Conservation (phyloP, 2,329 filamentous ascomycete species). For the Sclerotiophoma versabilis region DNA sequence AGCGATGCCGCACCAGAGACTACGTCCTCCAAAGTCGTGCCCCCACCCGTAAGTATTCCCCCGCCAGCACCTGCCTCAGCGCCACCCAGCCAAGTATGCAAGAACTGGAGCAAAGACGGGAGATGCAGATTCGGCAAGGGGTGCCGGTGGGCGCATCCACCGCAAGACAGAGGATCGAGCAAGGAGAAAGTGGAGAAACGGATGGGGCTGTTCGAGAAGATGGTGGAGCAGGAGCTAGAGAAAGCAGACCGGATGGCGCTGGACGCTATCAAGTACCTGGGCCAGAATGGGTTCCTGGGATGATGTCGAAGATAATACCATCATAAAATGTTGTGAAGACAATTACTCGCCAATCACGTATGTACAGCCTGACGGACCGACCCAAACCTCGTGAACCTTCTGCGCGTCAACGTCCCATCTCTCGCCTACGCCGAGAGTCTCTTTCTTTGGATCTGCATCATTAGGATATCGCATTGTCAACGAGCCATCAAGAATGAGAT, state of each 20-base stretch:
- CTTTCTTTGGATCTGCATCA: conserved; percentile 62
- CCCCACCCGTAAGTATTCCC: conserved; percentile 23
- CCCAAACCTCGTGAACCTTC: conserved; percentile 72
- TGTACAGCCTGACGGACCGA: conserved; percentile 70
- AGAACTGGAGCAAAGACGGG: conserved; percentile 34
- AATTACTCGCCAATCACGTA: conserved; percentile 67
- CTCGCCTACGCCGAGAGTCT: conserved; percentile 66
- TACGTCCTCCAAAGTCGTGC: conserved; percentile 45
- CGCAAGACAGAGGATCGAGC: background rate
- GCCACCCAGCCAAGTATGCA: conserved; percentile 26
- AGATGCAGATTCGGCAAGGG: conserved; percentile 36
- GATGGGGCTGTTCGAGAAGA: conserved; percentile 38
- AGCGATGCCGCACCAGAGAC: conserved; percentile 49
- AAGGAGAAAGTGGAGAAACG: conserved; percentile 25
- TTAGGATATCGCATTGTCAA: conserved; percentile 72
- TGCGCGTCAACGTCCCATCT: conserved; percentile 71
- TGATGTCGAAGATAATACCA: conserved; percentile 1
- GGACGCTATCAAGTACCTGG: conserved; percentile 56
- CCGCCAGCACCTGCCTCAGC: conserved; percentile 19
- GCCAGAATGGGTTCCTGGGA: conserved; percentile 52
- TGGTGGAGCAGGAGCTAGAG: conserved; percentile 56
- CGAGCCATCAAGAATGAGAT: conserved; percentile 70
- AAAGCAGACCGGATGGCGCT: conserved; percentile 53
- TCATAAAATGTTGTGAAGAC: no score
- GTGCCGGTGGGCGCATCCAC: conserved; percentile 38